Percentiles rank a stretch among this genome's conserved stretches.
Conservation (phyloP, 805 yeast species). For the Saccharomycopsis sp. region DNA sequence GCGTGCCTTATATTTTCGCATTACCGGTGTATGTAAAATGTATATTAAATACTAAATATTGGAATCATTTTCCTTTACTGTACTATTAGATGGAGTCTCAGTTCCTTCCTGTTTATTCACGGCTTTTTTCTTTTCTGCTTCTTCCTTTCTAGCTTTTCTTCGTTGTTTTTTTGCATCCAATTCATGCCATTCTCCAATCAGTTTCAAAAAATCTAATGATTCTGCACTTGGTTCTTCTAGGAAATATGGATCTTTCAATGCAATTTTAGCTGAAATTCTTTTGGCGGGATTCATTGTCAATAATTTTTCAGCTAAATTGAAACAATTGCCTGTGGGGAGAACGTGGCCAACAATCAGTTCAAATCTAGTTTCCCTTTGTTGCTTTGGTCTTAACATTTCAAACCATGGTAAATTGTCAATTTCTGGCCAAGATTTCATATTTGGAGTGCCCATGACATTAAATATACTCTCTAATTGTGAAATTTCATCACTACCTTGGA, state of each 20-base stretch:
- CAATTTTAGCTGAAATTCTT: slow-evolving; percentile 62
- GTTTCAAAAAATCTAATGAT: slow-evolving; percentile 46
- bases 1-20: too few species aligned
- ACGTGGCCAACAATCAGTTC: slow-evolving; percentile 33
- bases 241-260: slow-evolving; percentile 69
- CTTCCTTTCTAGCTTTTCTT: slow-evolving; percentile 34
- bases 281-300: slow-evolving; percentile 61
- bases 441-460: slow-evolving; percentile 84
- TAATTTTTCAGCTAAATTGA: slow-evolving; percentile 58
- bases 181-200: slow-evolving; percentile 91
- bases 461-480: slow-evolving; percentile 74
- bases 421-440: slow-evolving; percentile 64
- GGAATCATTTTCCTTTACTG: background rate
- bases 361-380: slow-evolving; percentile 30
- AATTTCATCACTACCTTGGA: slow-evolving; percentile 85
- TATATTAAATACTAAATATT: too few species aligned
- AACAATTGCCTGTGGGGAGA: slow-evolving; percentile 44
- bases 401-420: slow-evolving; percentile 87
- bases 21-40: too few species aligned
- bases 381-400: slow-evolving; percentile 64
- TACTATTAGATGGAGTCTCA: too few species aligned
- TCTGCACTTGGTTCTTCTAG: slow-evolving; percentile 58
- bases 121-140: slow-evolving; percentile 13
- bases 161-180: slow-evolving; percentile 84
- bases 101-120: background rate